Evolutionary conservation across 192 early-diverging fungal genomes (phyloP).

Genomic region (Radiomyces spectabilis): DNA sequence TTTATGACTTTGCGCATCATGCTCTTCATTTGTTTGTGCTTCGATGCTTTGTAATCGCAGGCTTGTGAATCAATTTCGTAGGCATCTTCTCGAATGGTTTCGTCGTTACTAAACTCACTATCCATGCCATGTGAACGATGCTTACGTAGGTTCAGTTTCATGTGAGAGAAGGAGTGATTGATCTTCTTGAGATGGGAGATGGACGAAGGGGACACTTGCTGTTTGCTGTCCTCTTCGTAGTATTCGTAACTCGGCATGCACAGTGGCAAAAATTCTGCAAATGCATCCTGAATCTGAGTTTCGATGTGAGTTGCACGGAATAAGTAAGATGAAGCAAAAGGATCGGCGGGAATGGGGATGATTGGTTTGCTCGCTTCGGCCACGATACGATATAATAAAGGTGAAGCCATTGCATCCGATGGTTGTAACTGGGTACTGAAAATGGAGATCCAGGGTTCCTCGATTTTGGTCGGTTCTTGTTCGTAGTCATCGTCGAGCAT

Average conservation of each 20-base stretch:
- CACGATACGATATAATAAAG: conserved; percentile 10
- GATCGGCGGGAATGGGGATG: not conserved
- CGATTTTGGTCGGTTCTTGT: conserved; percentile 2
- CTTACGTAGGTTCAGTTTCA: not conserved
- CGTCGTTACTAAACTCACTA: not conserved
- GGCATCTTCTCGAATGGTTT: too few species aligned
- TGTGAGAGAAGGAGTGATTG: not conserved
- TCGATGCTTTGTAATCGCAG: too few species aligned
- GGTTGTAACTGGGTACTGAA: not conserved
- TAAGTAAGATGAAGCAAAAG: conserved; percentile 2
- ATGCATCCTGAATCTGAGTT: too few species aligned
- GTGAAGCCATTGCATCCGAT: not conserved
- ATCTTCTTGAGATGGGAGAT: not conserved
- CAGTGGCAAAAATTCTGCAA: too few species aligned
- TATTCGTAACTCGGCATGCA: too few species aligned
- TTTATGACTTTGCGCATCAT: conserved; percentile 3
- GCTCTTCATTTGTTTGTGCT: not conserved
- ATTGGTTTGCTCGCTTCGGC: not conserved
- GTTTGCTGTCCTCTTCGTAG: too few species aligned
- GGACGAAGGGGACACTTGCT: too few species aligned
- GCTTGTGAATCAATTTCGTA: too few species aligned
- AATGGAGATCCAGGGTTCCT: conserved; percentile 9
- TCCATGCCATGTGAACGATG: not conserved
- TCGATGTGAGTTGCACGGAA: too few species aligned
- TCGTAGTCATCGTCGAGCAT: conserved; percentile 9